Evolutionary conservation across 2,329 filamentous ascomycete genomes (phyloP).

Genomic region (Aspergillaceae sp.): DNA sequence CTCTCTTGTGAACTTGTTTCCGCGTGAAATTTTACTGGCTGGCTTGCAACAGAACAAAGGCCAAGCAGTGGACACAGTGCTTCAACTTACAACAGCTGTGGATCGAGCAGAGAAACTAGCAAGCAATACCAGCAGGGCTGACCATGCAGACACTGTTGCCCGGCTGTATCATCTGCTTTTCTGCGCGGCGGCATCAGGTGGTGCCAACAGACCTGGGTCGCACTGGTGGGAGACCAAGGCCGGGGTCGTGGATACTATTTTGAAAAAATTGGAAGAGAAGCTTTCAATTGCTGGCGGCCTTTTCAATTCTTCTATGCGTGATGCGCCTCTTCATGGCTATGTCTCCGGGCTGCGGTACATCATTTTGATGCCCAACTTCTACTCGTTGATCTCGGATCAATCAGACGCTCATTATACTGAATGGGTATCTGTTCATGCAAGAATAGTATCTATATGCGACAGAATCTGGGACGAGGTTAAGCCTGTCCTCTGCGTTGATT

Average conservation of each 20-base stretch:
- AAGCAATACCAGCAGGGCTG: conserved; percentile 64
- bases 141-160: conserved; percentile 86
- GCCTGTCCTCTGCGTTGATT: conserved; percentile 80
- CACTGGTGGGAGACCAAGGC: conserved; percentile 32
- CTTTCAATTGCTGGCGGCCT: conserved; percentile 55
- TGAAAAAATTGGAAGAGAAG: conserved; percentile 56
- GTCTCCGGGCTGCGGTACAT: conserved; percentile 59
- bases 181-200: conserved; percentile 42
- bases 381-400: conserved; percentile 23
- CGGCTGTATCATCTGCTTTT: conserved; percentile 64
- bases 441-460: conserved; percentile 53
- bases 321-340: conserved; percentile 60
- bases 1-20: conserved; percentile 36
- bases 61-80: conserved; percentile 14
- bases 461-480: conserved; percentile 70
- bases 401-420: conserved; percentile 7
- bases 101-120: conserved; percentile 29
- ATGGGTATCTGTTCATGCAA: conserved; percentile 30
- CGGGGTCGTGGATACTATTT: conserved; percentile 48
- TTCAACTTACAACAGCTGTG: conserved; percentile 24
- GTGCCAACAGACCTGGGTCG: conserved; percentile 6
- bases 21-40: conserved; percentile 19
- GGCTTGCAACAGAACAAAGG: conserved; percentile 3
- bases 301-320: conserved; percentile 57
- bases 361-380: conserved; percentile 35